These are phyloP conservation scores for Juglanconis oblonga DNA, from an alignment of 2,329 filamentous ascomycete species.

Conservation along the genomic window DNA sequence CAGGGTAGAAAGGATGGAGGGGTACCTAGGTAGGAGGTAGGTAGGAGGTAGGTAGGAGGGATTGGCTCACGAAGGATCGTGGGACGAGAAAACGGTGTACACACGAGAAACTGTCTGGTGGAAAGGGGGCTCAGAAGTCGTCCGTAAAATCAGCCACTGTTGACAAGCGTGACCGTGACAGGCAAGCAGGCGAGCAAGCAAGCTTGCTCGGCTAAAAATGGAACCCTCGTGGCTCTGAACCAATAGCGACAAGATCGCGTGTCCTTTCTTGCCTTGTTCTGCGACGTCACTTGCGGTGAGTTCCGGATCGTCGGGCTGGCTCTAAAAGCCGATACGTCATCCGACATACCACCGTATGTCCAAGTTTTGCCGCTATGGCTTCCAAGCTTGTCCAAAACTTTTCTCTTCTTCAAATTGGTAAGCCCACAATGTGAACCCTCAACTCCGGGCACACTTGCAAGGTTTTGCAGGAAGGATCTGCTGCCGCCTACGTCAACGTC, in stretches of 20 bases:
- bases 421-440: too few species aligned
- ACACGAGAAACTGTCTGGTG: background rate
- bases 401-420: too few species aligned
- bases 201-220: slow-evolving; percentile 3
- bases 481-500: too few species aligned
- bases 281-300: background rate
- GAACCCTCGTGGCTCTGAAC: background rate
- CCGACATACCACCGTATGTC: background rate
- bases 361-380: too few species aligned
- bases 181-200: background rate
- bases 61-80: too few species aligned
- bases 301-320: background rate
- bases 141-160: background rate
- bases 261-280: background rate
- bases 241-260: slow-evolving; percentile 1
- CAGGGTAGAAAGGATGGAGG: background rate
- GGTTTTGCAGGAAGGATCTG: too few species aligned
- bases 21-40: background rate
- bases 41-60: too few species aligned
- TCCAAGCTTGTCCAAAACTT: too few species aligned
- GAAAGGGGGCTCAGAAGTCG: background rate
- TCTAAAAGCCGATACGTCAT: background rate
- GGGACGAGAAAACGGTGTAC: too few species aligned
- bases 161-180: background rate
- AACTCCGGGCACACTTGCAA: too few species aligned